Conservation (phyloP, 306 rosid species). For the Lathyrus oleraceus region DNA sequence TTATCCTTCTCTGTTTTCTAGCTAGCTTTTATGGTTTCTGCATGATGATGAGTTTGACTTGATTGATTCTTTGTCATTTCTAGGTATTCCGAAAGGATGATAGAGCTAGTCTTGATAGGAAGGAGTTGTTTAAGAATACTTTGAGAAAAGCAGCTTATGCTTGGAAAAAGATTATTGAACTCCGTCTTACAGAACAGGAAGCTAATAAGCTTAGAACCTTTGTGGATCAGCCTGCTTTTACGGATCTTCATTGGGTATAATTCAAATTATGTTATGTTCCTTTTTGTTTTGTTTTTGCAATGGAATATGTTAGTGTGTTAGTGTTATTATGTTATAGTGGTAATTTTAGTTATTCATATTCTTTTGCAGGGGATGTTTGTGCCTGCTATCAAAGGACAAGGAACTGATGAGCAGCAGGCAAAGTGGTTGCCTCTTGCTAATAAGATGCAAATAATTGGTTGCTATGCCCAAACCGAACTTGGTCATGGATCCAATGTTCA, state of each 20-base stretch:
- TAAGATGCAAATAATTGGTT: conserved; percentile 93
- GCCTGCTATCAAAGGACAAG: conserved; percentile 86
- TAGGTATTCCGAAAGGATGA: conserved; percentile 84
- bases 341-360: conserved; percentile 5
- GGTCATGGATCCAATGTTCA: conserved; percentile 99
- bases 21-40: neutral
- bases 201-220: conserved; percentile 65
- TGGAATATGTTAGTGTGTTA: neutral
- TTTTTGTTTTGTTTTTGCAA: conserved; percentile 11
- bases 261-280: neutral
- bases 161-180: conserved; percentile 83
- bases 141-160: conserved; percentile 81
- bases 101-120: conserved; percentile 61
- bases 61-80: conserved; percentile 23
- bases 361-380: conserved; percentile 83
- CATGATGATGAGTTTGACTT: conserved; percentile 3
- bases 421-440: conserved; percentile 91
- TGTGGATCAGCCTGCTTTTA: conserved; percentile 82
- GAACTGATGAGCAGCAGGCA: conserved; percentile 86
- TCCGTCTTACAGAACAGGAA: conserved; percentile 80
- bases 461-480: conserved; percentile 99
- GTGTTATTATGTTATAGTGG: neutral
- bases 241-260: conserved; percentile 97
- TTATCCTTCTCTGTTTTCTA: conserved; percentile 3
- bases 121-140: conserved; percentile 81